A percentile compares a stretch with the other conserved stretches of the same genome.
Evolutionary conservation across 1,284 basidiomycete genomes (phyloP).

Genomic region (Porogramme epimiltina): DNA sequence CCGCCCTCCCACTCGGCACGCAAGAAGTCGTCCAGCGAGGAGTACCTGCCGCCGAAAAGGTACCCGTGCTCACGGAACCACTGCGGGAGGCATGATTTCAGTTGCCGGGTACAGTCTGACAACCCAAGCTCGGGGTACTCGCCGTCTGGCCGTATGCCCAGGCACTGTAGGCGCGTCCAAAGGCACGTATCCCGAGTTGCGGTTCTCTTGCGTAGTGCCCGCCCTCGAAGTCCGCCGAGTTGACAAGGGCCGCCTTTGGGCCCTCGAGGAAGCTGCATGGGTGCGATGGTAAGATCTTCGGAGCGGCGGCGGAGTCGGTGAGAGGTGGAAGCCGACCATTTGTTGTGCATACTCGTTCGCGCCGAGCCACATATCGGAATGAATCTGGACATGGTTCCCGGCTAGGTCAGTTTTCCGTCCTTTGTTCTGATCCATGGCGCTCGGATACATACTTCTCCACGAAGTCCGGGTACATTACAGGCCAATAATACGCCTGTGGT

Average conservation of each 20-base stretch:
- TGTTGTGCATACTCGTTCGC: slow-evolving; percentile 61
- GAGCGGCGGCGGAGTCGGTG: not conserved
- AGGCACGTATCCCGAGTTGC: slow-evolving; percentile 53
- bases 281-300: not conserved
- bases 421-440: no score
- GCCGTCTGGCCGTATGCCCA: slow-evolving; percentile 64
- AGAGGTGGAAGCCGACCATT: slow-evolving; percentile 42
- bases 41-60: slow-evolving; percentile 45
- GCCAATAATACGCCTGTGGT: slow-evolving; percentile 62
- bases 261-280: slow-evolving; percentile 58
- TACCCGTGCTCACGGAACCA: slow-evolving; percentile 59
- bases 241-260: slow-evolving; percentile 53
- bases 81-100: slow-evolving; percentile 28
- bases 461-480: slow-evolving; percentile 58
- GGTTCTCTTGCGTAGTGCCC: slow-evolving; percentile 54
- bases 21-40: slow-evolving; percentile 51
- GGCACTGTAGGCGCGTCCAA: slow-evolving; percentile 57
- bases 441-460: slow-evolving; percentile 49
- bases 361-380: slow-evolving; percentile 59
- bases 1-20: slow-evolving; percentile 53
- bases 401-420: no score
- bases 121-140: slow-evolving; percentile 19
- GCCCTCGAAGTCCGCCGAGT: slow-evolving; percentile 59
- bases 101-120: not conserved
- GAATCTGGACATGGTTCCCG: no score